Percentiles rank a stretch among this genome's conserved stretches.
Evolutionary conservation across 768 basidiomycete species (phyloP).

Genomic region (Phlegmacium glaucopus): DNA sequence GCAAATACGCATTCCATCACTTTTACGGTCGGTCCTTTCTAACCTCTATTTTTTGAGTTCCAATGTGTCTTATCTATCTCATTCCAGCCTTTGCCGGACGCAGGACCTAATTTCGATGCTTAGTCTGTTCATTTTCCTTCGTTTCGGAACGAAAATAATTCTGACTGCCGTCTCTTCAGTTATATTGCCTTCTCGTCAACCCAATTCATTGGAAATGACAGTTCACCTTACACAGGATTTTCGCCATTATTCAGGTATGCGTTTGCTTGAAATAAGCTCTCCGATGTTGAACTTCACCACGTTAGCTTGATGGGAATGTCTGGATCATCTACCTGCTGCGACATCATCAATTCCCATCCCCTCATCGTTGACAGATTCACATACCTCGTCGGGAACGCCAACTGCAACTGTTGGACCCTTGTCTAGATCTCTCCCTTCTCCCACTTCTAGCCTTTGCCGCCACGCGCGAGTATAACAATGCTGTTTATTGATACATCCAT

Average conservation of each 20-base stretch:
- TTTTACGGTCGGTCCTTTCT: constrained; percentile 47
- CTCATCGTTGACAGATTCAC: constrained; percentile 34
- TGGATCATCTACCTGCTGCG: constrained; percentile 52
- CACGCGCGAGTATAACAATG: constrained; percentile 13
- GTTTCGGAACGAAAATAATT: neutral
- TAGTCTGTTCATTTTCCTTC: constrained; percentile 43
- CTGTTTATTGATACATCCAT: constrained; percentile 10
- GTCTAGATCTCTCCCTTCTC: constrained; percentile 19
- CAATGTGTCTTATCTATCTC: constrained; percentile 1
- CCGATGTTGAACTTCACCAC: neutral
- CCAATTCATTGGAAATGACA: constrained; percentile 23
- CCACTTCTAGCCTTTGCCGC: constrained; percentile 10
- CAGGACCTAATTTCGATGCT: constrained; percentile 50
- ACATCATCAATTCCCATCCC: constrained; percentile 42
- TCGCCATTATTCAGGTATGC: constrained; percentile 58
- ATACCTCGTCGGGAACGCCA: constrained; percentile 30
- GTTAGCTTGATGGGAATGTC: constrained; percentile 55
- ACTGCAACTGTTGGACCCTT: constrained; percentile 37
- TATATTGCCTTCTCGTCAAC: constrained; percentile 58
- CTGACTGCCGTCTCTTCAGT: constrained; percentile 31
- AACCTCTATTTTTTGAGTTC: neutral
- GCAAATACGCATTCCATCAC: constrained; percentile 39
- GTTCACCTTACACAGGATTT: constrained; percentile 33
- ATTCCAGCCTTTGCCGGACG: constrained; percentile 50
- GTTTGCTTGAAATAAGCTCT: neutral